A percentile compares a stretch with the other conserved stretches of the same genome.
phyloP scores from a whole-genome alignment of 768 basidiomycete species.

The Phallus indusiatus region DNA sequence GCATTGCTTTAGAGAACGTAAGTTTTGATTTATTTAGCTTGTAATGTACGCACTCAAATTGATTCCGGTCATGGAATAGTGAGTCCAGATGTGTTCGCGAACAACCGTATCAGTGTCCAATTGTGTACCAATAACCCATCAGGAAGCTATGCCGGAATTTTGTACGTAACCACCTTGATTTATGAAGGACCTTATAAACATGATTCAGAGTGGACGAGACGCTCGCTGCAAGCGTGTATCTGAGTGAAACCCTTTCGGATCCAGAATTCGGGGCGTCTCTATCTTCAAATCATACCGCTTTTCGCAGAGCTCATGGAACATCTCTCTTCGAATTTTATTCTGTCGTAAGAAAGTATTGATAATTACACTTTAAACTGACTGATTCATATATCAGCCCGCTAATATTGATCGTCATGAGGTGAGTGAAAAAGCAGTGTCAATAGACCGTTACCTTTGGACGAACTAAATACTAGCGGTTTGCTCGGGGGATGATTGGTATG shows the following conservation, averaged over 20 bases:
- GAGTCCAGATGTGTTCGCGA: conserved; percentile 22
- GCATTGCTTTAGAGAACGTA: conserved; percentile 26
- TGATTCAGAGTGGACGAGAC: background rate
- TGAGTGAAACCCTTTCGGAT: conserved; percentile 15
- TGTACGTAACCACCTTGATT: conserved; percentile 1
- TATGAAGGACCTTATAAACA: background rate
- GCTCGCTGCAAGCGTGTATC: background rate
- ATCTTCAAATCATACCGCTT: conserved; percentile 14
- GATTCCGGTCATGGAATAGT: conserved; percentile 15
- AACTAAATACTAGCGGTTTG: conserved; percentile 13
- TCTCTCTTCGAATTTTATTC: conserved; percentile 19
- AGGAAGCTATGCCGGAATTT: background rate
- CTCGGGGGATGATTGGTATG: conserved; percentile 18
- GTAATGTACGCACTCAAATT: background rate
- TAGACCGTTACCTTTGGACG: background rate
- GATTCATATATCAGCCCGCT: background rate
- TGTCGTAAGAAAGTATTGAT: conserved; percentile 13
- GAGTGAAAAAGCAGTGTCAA: conserved; percentile 4
- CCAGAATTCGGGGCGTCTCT: conserved; percentile 4
- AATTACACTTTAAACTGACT: too few species aligned
- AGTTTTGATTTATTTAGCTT: background rate
- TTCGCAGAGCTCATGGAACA: conserved; percentile 14
- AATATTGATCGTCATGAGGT: background rate
- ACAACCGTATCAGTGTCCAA: conserved; percentile 26
- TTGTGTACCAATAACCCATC: conserved; percentile 18